phyloP scores from a whole-genome alignment of 2,329 filamentous ascomycete genomes.

The Septoria linicola region DNA sequence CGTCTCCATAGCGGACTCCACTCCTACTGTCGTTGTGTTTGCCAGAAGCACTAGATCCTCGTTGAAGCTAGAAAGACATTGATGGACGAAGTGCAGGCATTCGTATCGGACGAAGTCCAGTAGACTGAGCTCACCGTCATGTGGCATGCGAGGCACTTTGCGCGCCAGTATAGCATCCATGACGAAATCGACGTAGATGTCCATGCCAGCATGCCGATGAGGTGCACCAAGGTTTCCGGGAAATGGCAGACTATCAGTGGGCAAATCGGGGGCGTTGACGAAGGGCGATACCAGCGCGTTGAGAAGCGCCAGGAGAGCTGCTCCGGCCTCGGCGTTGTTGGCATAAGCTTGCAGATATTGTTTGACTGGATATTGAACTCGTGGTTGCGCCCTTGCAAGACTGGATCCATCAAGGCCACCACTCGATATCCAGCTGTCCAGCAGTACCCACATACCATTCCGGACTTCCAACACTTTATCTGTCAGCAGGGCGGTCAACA shows the following conservation, averaged over 20 bases:
- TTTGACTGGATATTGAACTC: constrained; percentile 28
- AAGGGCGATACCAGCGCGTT: constrained; percentile 69
- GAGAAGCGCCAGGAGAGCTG: constrained; percentile 77
- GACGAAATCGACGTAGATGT: constrained; percentile 89
- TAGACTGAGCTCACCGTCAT: constrained; percentile 63
- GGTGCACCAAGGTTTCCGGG: constrained; percentile 78
- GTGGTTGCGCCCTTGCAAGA: constrained; percentile 19
- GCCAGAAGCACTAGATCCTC: constrained; percentile 86
- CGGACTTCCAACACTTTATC: constrained; percentile 68
- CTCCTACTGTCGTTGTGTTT: constrained; percentile 71
- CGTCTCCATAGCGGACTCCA: constrained; percentile 72
- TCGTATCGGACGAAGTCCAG: constrained; percentile 65
- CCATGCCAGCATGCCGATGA: constrained; percentile 80
- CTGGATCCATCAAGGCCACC: constrained; percentile 27
- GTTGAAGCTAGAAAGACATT: constrained; percentile 83
- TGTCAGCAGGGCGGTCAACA: constrained; percentile 71
- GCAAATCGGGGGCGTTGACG: constrained; percentile 59
- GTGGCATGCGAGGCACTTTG: constrained; percentile 57
- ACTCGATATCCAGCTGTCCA: constrained; percentile 78
- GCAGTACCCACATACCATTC: constrained; percentile 71
- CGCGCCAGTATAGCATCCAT: constrained; percentile 65
- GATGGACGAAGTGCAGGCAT: constrained; percentile 79
- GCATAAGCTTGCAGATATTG: constrained; percentile 36
- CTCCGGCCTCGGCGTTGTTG: constrained; percentile 46
- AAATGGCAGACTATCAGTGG: constrained; percentile 73